phyloP scores from a whole-genome alignment of 148 eudicot species.

The Chenopodium berlandieri region DNA sequence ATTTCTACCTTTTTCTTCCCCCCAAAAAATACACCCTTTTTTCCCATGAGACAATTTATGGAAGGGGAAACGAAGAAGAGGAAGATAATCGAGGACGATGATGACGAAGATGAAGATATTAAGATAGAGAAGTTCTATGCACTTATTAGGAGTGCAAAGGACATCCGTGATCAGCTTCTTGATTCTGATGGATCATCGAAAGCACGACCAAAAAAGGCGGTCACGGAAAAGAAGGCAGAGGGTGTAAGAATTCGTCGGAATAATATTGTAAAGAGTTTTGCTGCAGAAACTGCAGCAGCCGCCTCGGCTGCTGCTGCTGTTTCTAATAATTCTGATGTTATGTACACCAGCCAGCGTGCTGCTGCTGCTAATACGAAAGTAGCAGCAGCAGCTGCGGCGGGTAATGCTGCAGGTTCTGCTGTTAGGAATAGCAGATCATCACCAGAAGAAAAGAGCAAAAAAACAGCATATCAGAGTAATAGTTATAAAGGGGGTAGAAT shows the following conservation, averaged over 20 bases:
- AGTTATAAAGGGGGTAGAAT: conserved; percentile 16
- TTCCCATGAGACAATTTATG: conserved; percentile 15
- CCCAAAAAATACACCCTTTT: neutral
- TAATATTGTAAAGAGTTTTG: neutral
- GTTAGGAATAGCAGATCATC: neutral
- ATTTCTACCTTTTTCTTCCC: no score
- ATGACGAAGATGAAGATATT: conserved; percentile 19
- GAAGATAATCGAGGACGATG: conserved; percentile 7
- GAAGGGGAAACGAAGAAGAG: conserved; percentile 18
- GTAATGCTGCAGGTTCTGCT: neutral
- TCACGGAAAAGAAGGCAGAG: conserved; percentile 1
- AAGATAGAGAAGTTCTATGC: conserved; percentile 35
- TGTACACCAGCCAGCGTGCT: neutral
- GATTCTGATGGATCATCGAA: neutral
- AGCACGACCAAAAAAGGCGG: neutral
- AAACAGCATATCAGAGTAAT: neutral
- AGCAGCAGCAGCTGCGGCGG: neutral
- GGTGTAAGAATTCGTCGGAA: neutral
- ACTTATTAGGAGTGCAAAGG: conserved; percentile 24
- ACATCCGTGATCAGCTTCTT: conserved; percentile 28
- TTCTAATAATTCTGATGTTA: neutral
- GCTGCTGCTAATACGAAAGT: no score
- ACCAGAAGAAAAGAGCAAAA: neutral
- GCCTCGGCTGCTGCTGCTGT: neutral
- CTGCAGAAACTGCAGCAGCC: neutral